Base-by-base conservation (phyloP, 257 asterid genomes). In the Marsdenia floribunda region DNA sequence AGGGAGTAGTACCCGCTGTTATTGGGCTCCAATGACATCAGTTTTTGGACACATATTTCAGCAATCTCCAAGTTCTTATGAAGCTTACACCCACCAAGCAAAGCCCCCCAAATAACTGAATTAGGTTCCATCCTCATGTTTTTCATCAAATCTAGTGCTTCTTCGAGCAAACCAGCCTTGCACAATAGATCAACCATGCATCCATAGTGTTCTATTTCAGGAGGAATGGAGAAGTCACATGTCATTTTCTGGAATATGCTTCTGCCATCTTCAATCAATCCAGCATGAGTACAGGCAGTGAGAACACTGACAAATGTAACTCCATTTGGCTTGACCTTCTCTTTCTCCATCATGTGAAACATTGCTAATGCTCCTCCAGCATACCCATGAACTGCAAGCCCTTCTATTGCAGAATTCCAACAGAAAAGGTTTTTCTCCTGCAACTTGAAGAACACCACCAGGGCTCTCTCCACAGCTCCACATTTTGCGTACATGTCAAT, bases 401-500 rank as follows among this genome's bases (percentile, higher is more conserved):
- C 98, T 77, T 85, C 96, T 71, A 91, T 87, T 75, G 85, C 76
- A 21, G 92, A 88, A 78, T 90, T 89, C 98, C 98, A 91, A 71
- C 95, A 87, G 75, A 89, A 87, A 64, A 91, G 58, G 79, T 93
- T 91, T 60, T 87, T 93, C 75, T 87, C 88, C 49, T 33, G 84
- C 80, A 93, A 81, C 80, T 89, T 91, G 80, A 74, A 84, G 83
- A 91, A 91, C 54, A 88, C 91, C 73, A 84, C 75, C 9, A 93
- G 88, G 15, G 96, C 88, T 74, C 82, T 87, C 82, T 88, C 91
- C 82, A 90, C 64, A 80, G 82, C 78, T 71, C 98, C 98, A 29
- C 97, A 91, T 80, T 90, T 88, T 55, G 93, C 89, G 70, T 91
- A 89, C 98, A 93, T 93, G 82, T 91, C 96, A 76, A 91, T 81